Evolutionary conservation across 345 rosid species (phyloP).

Genomic region (Citrus inodora): DNA sequence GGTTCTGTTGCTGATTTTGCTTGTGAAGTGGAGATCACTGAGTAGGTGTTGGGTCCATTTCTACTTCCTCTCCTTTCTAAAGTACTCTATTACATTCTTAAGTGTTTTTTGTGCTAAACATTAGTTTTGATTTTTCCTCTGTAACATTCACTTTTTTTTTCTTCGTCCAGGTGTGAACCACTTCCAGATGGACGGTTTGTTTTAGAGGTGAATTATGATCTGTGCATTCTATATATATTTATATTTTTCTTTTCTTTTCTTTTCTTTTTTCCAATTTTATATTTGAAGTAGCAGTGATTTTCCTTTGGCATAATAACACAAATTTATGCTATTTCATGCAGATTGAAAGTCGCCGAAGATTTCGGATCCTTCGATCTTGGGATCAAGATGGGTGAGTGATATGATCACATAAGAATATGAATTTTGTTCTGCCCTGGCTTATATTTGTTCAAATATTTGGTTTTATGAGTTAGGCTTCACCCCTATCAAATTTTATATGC

Average conservation of each 20-base stretch:
- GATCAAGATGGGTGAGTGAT: constrained; percentile 95
- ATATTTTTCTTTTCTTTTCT: no score
- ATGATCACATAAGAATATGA: neutral
- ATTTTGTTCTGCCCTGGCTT: neutral
- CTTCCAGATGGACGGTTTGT: constrained; percentile 88
- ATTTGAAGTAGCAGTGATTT: neutral
- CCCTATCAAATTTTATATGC: constrained; percentile 16
- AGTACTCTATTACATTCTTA: neutral
- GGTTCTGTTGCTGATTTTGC: constrained; percentile 79
- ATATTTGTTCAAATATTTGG: neutral
- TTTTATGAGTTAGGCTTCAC: constrained; percentile 2
- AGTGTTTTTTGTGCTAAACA: neutral
- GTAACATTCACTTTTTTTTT: constrained; percentile 12
- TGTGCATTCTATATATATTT: neutral
- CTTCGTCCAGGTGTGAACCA: constrained; percentile 77
- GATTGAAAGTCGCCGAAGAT: constrained; percentile 89
- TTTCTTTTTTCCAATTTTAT: neutral
- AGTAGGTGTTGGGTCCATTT: constrained; percentile 46
- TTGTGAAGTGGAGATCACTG: constrained; percentile 98
- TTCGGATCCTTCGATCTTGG: constrained; percentile 67
- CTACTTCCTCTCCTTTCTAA: neutral
- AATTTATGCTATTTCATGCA: constrained; percentile 23
- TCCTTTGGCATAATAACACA: neutral
- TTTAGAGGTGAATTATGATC: constrained; percentile 54
- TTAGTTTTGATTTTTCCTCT: neutral